These are phyloP conservation scores for Zymoseptoria ardabiliae DNA, from an alignment of 2,329 filamentous ascomycete genomes.

Conservation along the genomic window DNA sequence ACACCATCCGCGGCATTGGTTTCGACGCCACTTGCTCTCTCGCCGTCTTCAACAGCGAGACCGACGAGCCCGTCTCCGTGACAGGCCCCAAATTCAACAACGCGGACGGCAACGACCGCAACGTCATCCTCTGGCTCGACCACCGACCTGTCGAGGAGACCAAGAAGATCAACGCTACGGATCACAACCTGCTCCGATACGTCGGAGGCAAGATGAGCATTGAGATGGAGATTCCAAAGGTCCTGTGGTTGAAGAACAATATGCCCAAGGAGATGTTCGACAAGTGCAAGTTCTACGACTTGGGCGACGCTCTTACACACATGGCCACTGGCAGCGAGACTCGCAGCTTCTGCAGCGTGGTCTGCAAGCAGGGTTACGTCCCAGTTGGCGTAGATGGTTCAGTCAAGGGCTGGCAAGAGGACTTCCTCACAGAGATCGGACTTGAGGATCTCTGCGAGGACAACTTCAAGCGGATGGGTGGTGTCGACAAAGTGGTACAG, in stretches of 20 bases:
- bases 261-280: constrained; percentile 89
- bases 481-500: constrained; percentile 84
- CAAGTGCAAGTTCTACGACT: constrained; percentile 93
- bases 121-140: constrained; percentile 96
- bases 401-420: constrained; percentile 96
- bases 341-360: constrained; percentile 88
- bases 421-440: constrained; percentile 82
- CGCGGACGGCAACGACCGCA: constrained; percentile 74
- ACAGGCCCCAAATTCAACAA: constrained; percentile 77
- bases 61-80: constrained; percentile 83
- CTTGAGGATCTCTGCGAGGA: constrained; percentile 77
- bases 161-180: constrained; percentile 83
- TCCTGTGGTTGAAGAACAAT: constrained; percentile 96
- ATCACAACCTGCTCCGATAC: constrained; percentile 88
- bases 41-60: constrained; percentile 80
- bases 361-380: constrained; percentile 95
- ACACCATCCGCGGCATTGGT: constrained; percentile 77
- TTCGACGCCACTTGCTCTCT: constrained; percentile 99
- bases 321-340: constrained; percentile 88
- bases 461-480: constrained; percentile 87
- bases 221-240: constrained; percentile 99
- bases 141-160: constrained; percentile 88
- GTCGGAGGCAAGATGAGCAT: constrained; percentile 98
- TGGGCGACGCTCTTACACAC: constrained; percentile 88
- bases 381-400: constrained; percentile 96